Base-by-base conservation (phyloP, 164 flowering plant genomes). In the Saururus chinensis region DNA sequence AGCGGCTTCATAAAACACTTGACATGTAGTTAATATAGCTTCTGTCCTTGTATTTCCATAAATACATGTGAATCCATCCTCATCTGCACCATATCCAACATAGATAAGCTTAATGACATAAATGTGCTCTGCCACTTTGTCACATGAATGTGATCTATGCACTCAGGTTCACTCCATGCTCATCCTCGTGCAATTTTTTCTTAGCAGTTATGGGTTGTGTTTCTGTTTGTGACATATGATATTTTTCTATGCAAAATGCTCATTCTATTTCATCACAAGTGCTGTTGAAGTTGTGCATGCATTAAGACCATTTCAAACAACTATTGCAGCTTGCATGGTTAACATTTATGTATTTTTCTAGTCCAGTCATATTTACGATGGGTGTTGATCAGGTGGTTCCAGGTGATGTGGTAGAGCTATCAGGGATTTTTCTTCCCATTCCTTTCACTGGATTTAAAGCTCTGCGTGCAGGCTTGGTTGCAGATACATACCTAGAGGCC, bases 381-480 rank as follows among this genome's bases (percentile, higher is more conserved):
- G 13, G 30, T 24, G 24, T 51, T 66, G 62, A 60, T 62, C 81
- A 95, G 99, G 96, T 91, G 25, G 81, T 92, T 62, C 99, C 99
- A 51, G 99, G 99, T 53, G 99, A 95, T 77, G 86, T 87, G 61
- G 90, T 91, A 69, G 99, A 95, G 66, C 49, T 95, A 56, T 91
- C 98, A 40, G 98, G 99, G 40, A 89, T 95, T 57, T 95, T 95
- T 79, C 95, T 95, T 63, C 99, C 99, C 35, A 95, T 91, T 45
- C 97, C 99, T 55, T 95, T 88, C 75, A 78, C 84, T 66, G 99
- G 99, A 57, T 91, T 87, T 63, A 89, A 87, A 76, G 99, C 99
- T 64, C 78, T 95, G 87, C 84, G 96, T 56, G 99, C 99, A 57
- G 99, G 99, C 60, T 76, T 95, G 79, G 96, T 95, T 73, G 99